Evolutionary conservation across 2,329 filamentous ascomycete species (phyloP).

Genomic region (Periconia sp.): DNA sequence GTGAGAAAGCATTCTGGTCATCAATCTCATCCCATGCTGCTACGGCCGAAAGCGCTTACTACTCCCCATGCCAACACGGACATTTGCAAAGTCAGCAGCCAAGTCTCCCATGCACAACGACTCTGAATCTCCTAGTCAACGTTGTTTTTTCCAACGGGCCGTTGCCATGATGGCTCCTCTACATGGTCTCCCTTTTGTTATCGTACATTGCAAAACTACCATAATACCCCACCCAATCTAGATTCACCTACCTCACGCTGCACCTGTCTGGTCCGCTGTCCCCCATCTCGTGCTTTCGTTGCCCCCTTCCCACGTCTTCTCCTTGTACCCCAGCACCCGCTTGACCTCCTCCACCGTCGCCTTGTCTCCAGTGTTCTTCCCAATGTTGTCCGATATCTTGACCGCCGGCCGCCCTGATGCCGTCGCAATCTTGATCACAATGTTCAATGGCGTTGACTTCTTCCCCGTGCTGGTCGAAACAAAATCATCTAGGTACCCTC

Average conservation of each 20-base stretch:
- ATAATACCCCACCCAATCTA: background rate
- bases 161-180: too few relatives aligned
- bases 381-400: constrained; percentile 85
- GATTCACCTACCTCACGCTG: constrained; percentile 5
- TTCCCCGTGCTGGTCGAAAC: constrained; percentile 68
- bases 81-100: too few relatives aligned
- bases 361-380: constrained; percentile 92
- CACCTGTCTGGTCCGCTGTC: constrained; percentile 33
- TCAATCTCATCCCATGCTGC: too few relatives aligned
- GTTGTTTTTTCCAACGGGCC: too few relatives aligned
- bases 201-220: too few relatives aligned
- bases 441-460: constrained; percentile 91
- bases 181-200: too few relatives aligned
- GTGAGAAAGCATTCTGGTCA: too few relatives aligned
- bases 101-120: too few relatives aligned
- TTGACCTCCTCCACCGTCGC: constrained; percentile 81
- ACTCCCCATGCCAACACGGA: background rate
- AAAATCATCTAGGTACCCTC: constrained; percentile 73
- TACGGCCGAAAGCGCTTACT: too few relatives aligned
- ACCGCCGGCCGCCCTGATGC: constrained; percentile 79
- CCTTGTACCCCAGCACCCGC: constrained; percentile 78
- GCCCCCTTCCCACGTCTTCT: constrained; percentile 79
- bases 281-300: constrained; percentile 87
- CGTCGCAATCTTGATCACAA: constrained; percentile 94
- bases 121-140: too few relatives aligned